Evolutionary conservation across 1,284 basidiomycete genomes (phyloP).

Genomic region (Clitocybe nebularis): DNA sequence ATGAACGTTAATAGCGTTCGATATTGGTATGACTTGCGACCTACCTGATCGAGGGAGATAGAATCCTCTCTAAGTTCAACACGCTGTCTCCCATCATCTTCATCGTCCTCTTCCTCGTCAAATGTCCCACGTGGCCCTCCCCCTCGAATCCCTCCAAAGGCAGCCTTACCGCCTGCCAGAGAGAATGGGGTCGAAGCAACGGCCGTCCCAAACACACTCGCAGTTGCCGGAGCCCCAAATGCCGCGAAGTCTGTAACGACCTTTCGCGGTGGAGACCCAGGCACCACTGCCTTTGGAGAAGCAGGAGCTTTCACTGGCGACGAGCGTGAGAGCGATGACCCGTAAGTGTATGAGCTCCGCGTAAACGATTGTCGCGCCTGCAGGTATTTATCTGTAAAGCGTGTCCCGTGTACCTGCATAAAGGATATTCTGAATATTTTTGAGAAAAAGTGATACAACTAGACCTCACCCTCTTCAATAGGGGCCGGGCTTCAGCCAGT

Average conservation of each 20-base stretch:
- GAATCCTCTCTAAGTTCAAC: slow-evolving; percentile 75
- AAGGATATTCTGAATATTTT: slow-evolving; percentile 12
- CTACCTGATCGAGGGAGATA: slow-evolving; percentile 85
- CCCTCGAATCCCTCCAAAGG: slow-evolving; percentile 68
- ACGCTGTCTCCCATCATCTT: slow-evolving; percentile 60
- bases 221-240: slow-evolving; percentile 75
- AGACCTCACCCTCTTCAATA: slow-evolving; percentile 77
- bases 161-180: slow-evolving; percentile 74
- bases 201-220: slow-evolving; percentile 77
- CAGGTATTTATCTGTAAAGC: slow-evolving; percentile 94
- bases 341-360: slow-evolving; percentile 50
- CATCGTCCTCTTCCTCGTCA: slow-evolving; percentile 66
- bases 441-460: slow-evolving; percentile 11
- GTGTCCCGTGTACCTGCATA: slow-evolving; percentile 78
- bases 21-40: slow-evolving; percentile 18
- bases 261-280: slow-evolving; percentile 70
- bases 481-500: slow-evolving; percentile 73
- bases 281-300: slow-evolving; percentile 29
- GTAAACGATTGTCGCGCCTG: slow-evolving; percentile 61
- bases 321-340: slow-evolving; percentile 33
- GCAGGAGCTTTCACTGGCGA: slow-evolving; percentile 26
- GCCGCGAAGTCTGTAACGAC: slow-evolving; percentile 87
- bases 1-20: slow-evolving; percentile 10
- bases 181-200: slow-evolving; percentile 77
- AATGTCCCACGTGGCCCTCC: slow-evolving; percentile 34